phyloP scores from a whole-genome alignment of 179 eudicot species.

The Camellia oleifera region DNA sequence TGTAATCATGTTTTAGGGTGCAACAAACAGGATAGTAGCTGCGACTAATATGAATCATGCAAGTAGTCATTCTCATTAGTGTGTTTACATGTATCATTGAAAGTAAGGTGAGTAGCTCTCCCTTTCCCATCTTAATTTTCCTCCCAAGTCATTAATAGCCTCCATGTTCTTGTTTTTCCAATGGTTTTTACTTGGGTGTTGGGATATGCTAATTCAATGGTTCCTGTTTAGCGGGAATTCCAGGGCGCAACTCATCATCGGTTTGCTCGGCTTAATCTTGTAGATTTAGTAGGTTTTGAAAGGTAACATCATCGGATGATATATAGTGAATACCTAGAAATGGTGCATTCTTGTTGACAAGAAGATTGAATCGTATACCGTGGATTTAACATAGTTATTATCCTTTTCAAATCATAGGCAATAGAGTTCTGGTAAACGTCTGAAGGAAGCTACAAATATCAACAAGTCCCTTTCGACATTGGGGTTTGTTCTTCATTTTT shows the following conservation, averaged over 20 bases:
- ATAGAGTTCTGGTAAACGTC: too few species aligned
- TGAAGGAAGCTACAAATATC: too few species aligned
- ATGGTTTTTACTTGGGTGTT: slow-evolving; percentile 1
- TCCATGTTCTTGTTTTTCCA: background rate
- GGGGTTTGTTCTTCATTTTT: too few species aligned
- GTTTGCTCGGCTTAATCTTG: slow-evolving; percentile 94
- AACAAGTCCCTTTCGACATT: too few species aligned
- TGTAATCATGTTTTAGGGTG: slow-evolving; percentile 51
- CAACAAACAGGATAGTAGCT: slow-evolving; percentile 96
- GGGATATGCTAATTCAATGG: slow-evolving; percentile 6
- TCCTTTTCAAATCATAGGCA: too few species aligned
- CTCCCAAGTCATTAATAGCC: background rate
- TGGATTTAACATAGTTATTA: too few species aligned
- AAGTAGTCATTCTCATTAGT: slow-evolving; percentile 97
- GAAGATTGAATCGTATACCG: background rate
- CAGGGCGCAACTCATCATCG: slow-evolving; percentile 58
- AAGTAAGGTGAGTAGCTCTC: slow-evolving; percentile 58
- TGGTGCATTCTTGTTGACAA: background rate
- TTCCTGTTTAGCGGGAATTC: slow-evolving; percentile 44
- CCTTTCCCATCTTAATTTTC: background rate
- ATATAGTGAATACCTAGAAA: background rate
- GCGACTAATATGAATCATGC: slow-evolving; percentile 99
- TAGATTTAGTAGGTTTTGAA: slow-evolving; percentile 97
- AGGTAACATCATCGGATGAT: slow-evolving; percentile 46
- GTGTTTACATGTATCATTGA: slow-evolving; percentile 93